Conservation (phyloP, 257 asterid species). For the Solanum okadae region DNA sequence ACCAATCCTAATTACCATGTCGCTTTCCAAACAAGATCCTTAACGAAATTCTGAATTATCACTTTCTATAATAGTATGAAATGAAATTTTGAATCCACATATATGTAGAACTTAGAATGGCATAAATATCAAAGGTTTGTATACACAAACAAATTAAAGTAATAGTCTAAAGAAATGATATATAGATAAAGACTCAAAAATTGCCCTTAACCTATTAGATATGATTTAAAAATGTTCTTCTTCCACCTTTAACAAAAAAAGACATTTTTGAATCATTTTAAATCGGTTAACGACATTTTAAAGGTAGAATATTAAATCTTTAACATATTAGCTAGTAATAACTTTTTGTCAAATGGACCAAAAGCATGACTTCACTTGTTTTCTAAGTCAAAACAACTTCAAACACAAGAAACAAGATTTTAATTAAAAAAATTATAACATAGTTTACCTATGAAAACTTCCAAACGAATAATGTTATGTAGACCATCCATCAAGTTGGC, state of each 20-base stretch:
- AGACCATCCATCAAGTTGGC: conserved; percentile 1
- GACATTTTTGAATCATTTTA: too few relatives aligned
- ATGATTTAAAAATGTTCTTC: too few relatives aligned
- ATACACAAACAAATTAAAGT: neutral
- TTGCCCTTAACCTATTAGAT: neutral
- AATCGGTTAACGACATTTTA: neutral
- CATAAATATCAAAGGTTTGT: neutral
- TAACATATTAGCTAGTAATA: neutral
- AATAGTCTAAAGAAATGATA: neutral
- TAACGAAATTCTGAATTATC: neutral
- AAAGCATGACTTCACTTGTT: neutral
- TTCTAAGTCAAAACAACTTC: neutral
- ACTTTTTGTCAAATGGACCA: neutral
- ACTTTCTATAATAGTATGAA: neutral
- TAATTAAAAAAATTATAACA: neutral
- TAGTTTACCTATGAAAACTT: neutral
- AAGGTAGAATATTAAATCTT: neutral
- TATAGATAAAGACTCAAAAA: neutral
- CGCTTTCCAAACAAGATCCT: neutral
- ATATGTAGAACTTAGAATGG: neutral
- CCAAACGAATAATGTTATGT: neutral
- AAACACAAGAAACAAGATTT: neutral
- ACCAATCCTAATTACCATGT: neutral
- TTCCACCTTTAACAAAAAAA: neutral
- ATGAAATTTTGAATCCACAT: neutral